Base-by-base conservation (phyloP, 2,329 filamentous ascomycete species). In the Cladosporium velox region DNA sequence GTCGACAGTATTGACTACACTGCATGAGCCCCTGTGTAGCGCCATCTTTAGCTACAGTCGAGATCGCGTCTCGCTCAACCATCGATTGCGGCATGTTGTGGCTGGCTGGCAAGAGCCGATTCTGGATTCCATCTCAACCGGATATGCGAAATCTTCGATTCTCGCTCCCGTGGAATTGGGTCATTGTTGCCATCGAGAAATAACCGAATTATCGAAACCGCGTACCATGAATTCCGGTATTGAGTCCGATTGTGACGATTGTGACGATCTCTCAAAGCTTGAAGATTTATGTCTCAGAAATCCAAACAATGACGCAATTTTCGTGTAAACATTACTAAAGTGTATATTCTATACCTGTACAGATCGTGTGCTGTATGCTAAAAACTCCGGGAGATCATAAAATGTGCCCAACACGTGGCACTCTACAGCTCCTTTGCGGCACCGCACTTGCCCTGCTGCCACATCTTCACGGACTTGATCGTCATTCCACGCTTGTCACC, bases 401-500 rank as follows among this genome's bases (percentile, higher is more conserved):
- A 49, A 41, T 28, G n/a, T 41, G 34, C 21, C 21, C 30, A 34
- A 61, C 30, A 14, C n/a, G 14, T 55, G n/a, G 28, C 52, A 44
- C n/a, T 35, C 34, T 62, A 62, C n/a, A 62, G 24, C 59, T 62
- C 59, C 44, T 52, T 44, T 24, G 44, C 18, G 12, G 35, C 44
- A 35, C 63, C 63, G 41, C 63, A 65, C 28, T 58, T 59, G 26
- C 66, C 66, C 76, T 91, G 88, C 77, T 90, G 86, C 87, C 84
- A 85, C 82, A 92, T 91, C 67, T 86, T 82, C 26, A 94, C 90
- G 70, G 85, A 88, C 75, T 85, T 88, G 30, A 94, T 79, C 12
- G 59, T 62, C 44, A 62, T 52, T 24, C 59, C 59, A 5, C 32
- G 49, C 28, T 49, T 52, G 32, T 75, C 90, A 83, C 83, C 70